Percentiles rank a stretch among this genome's conserved stretches.
phyloP scores from a whole-genome alignment of 768 basidiomycete genomes.

The Chlorophyllum brunneum region DNA sequence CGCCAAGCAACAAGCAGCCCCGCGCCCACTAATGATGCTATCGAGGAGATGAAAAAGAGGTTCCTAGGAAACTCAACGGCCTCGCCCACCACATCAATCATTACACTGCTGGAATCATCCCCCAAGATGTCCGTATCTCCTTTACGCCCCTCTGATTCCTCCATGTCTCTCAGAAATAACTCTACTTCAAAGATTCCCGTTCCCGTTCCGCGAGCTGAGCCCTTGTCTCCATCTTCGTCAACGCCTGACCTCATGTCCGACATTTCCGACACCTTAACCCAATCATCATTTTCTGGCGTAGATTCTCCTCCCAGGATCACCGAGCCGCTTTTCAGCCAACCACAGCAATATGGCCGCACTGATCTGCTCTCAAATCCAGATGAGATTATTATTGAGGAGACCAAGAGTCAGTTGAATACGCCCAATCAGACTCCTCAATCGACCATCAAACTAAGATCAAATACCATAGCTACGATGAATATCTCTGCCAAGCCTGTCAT shows the following conservation, averaged over 20 bases:
- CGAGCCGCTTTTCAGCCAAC: constrained; percentile 18
- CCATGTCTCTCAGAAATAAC: constrained; percentile 16
- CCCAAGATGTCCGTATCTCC: constrained; percentile 15
- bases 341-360: constrained; percentile 18
- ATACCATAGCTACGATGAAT: constrained; percentile 21
- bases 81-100: constrained; percentile 24
- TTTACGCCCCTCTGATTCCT: constrained; percentile 18
- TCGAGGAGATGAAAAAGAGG: constrained; percentile 62
- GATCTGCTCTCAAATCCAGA: constrained; percentile 25
- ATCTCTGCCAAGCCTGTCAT: constrained; percentile 24
- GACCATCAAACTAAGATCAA: constrained; percentile 15
- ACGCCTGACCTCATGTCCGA: constrained; percentile 63
- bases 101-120: constrained; percentile 13
- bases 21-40: constrained; percentile 42
- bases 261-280: constrained; percentile 53
- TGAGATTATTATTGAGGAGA: constrained; percentile 28
- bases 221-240: constrained; percentile 8
- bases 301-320: constrained; percentile 45
- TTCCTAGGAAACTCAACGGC: constrained; percentile 33
- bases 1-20: constrained; percentile 26
- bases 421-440: constrained; percentile 27
- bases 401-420: constrained; percentile 27
- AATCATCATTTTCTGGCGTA: constrained; percentile 45
- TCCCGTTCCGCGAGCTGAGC: background rate
- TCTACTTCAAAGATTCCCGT: constrained; percentile 10